A percentile compares a stretch with the other conserved stretches of the same genome.
phyloP scores from a whole-genome alignment of 768 basidiomycete species.

The Rickenella mellea region DNA sequence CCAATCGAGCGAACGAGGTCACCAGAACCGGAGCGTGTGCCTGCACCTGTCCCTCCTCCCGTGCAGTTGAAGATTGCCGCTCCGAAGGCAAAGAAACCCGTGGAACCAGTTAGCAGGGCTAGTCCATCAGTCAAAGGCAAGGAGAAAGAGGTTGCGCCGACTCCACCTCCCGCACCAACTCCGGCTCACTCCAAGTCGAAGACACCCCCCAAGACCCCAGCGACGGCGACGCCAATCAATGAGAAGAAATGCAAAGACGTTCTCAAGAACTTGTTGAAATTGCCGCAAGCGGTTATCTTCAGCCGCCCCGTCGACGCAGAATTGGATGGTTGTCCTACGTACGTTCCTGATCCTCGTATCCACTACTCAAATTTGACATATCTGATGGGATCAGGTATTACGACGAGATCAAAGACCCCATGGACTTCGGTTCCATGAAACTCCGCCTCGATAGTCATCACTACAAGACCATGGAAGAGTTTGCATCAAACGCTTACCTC shows the following conservation, averaged over 20 bases:
- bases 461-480: constrained; percentile 76
- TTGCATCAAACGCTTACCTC: constrained; percentile 71
- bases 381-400: constrained; percentile 55
- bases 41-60: constrained; percentile 15
- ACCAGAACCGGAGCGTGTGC: constrained; percentile 6
- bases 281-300: constrained; percentile 69
- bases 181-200: constrained; percentile 26
- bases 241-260: constrained; percentile 78
- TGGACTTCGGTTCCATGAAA: constrained; percentile 85
- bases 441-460: constrained; percentile 54
- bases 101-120: constrained; percentile 2
- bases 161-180: constrained; percentile 27
- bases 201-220: constrained; percentile 16
- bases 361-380: constrained; percentile 1
- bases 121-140: constrained; percentile 37
- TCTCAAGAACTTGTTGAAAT: constrained; percentile 45
- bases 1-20: too few relatives aligned
- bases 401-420: constrained; percentile 84
- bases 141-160: constrained; percentile 37
- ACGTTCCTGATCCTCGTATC: constrained; percentile 21
- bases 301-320: constrained; percentile 75
- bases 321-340: constrained; percentile 86
- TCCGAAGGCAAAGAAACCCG: constrained; percentile 6
- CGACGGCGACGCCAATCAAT: constrained; percentile 46
- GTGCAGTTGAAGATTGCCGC: constrained; percentile 9